Evolutionary conservation across 192 early-diverging fungal genomes (phyloP), one percentile per base, ranked within the genome.

Genomic region (Coemansia pectinata): DNA sequence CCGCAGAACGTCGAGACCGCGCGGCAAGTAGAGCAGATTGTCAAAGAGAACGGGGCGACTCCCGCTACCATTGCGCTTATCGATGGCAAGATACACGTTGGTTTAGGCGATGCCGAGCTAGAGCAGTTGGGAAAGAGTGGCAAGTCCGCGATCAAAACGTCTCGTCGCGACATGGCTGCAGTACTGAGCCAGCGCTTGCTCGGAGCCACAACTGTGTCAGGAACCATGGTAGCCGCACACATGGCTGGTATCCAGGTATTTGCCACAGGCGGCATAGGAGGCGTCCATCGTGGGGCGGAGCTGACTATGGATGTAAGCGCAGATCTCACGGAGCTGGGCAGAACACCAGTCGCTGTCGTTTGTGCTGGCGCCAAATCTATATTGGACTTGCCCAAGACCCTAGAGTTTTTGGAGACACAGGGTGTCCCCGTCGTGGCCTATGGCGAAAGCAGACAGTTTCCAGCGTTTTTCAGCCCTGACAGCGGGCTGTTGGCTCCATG

Each of bases 291-390:
- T 9, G 94, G 91, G 9, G 93, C 87, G 15, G 89, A 91, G 75
- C 66, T 76, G 21, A 88, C 91, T 0, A 86, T 95, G 88, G 97
- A 99, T 71, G 80, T 96, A 21, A 94, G 91, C 62, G 96, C 96
- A 3, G 97, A 99, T 86, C 77, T 99, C 62, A 91, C 90, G 4
- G 97, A 98, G 82, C 85, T 99, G 19, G 91, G 93, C 2, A 78
- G 89, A 38, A 96, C 97, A 0, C 94, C 97, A 6, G 92, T 99
- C 4, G 87, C 97, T 0, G 97, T 99, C 3, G 90, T 99, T 1
- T 99, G 96, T 77, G 94, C 97, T 0, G 97, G 97, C 63, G 94
- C 92, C 15, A 99, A 99, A 70, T 91, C 93, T n/a, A 99, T 99
- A 38, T 82, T 99, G 23, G 96, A 98, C 73, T 92, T 99, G 77